Percentiles rank a stretch among this genome's conserved stretches.
These are phyloP conservation scores for Cordyceps cateniannulata DNA, from an alignment of 2,329 filamentous ascomycete genomes.

Conservation along the genomic window DNA sequence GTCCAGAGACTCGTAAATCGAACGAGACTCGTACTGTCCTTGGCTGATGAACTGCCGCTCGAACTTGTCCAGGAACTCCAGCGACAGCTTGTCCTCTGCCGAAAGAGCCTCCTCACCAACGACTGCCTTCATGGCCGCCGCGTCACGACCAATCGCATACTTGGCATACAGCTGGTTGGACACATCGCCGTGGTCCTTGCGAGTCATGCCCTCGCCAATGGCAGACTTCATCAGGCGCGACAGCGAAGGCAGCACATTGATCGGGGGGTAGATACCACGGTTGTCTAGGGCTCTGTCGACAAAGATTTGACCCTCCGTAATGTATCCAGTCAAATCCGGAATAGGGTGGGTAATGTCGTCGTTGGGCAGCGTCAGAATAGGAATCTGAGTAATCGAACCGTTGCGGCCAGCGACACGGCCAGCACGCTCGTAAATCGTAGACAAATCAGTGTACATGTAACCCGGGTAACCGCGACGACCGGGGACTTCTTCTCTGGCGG, in stretches of 20 bases:
- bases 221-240: slow-evolving; percentile 99
- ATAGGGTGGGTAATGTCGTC: slow-evolving; percentile 99
- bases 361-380: slow-evolving; percentile 99
- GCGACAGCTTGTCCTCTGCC: slow-evolving; percentile 90
- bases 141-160: slow-evolving; percentile 97
- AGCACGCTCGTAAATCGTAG: slow-evolving; percentile 98
- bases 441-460: slow-evolving; percentile 99
- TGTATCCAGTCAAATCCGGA: slow-evolving; percentile 97
- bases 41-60: slow-evolving; percentile 92
- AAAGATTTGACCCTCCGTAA: slow-evolving; percentile 98
- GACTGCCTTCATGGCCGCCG: slow-evolving; percentile 97
- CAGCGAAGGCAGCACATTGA: slow-evolving; percentile 95
- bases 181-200: slow-evolving; percentile 94
- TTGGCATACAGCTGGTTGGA: slow-evolving; percentile 99
- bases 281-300: slow-evolving; percentile 90
- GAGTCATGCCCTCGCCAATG: slow-evolving; percentile 94
- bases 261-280: slow-evolving; percentile 96
- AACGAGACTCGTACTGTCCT: slow-evolving; percentile 84
- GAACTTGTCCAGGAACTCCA: slow-evolving; percentile 98
- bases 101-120: slow-evolving; percentile 97
- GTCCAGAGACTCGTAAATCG: slow-evolving; percentile 89
- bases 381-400: slow-evolving; percentile 97
- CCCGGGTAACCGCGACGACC: slow-evolving; percentile 98
- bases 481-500: slow-evolving; percentile 95
- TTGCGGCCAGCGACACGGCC: slow-evolving; percentile 96